A percentile compares a stretch with the other conserved stretches of the same genome.
These are phyloP conservation scores for Saturnispora besseyi DNA, from an alignment of 805 yeast species.

Conservation along the genomic window DNA sequence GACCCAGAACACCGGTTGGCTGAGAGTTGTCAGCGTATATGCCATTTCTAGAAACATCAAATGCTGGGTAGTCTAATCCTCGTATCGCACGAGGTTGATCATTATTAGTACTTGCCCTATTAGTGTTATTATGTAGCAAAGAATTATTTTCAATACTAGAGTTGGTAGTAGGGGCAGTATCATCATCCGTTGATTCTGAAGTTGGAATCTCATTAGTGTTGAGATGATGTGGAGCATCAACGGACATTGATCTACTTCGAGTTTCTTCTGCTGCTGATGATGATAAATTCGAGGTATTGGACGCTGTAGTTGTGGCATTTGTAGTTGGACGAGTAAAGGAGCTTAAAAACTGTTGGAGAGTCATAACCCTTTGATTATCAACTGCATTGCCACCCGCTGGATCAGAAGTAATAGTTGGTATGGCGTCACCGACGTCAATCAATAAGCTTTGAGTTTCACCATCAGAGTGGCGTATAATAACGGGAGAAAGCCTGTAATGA, in stretches of 20 bases:
- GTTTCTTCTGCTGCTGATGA: background rate
- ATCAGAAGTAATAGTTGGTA: background rate
- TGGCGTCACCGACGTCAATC: constrained; percentile 25
- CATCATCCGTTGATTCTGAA: background rate
- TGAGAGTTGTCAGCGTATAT: constrained; percentile 21
- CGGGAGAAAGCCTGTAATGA: constrained; percentile 24
- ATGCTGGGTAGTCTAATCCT: constrained; percentile 30
- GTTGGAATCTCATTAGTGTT: background rate
- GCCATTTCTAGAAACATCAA: constrained; percentile 29
- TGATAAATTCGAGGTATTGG: background rate
- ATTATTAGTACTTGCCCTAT: background rate
- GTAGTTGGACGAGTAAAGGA: background rate
- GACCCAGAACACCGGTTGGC: constrained; percentile 10
- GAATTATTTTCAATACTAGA: background rate
- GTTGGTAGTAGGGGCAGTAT: background rate
- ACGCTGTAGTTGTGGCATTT: background rate
- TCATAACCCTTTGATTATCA: constrained; percentile 4
- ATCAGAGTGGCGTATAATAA: constrained; percentile 24
- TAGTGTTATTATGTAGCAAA: background rate
- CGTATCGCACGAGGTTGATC: constrained; percentile 16
- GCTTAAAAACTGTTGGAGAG: constrained; percentile 6
- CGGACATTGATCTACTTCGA: constrained; percentile 1
- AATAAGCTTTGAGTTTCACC: constrained; percentile 23
- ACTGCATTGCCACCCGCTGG: background rate
- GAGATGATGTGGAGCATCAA: background rate